These are phyloP conservation scores for Thielaviopsis ethacetica DNA, from an alignment of 2,329 filamentous ascomycete species.

Conservation along the genomic window DNA sequence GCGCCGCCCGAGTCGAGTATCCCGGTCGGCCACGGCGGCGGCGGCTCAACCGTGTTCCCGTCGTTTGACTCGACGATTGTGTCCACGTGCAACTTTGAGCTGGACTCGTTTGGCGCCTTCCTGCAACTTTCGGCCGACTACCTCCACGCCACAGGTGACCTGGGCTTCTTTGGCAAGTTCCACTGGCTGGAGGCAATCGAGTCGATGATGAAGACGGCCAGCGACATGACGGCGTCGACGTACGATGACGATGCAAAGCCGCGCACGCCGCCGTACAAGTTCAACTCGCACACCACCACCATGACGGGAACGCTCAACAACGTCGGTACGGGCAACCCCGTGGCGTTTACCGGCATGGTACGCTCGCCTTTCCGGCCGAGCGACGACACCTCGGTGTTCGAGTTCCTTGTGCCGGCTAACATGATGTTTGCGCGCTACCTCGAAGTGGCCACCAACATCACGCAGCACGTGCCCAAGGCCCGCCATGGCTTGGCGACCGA, in stretches of 20 bases:
- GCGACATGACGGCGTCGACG: conserved; percentile 56
- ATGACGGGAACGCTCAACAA: conserved; percentile 17
- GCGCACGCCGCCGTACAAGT: conserved; percentile 50
- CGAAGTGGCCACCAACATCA: conserved; percentile 27
- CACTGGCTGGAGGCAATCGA: conserved; percentile 59
- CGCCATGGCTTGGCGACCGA: conserved; percentile 31
- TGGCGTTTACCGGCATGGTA: conserved; percentile 62
- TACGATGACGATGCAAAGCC: conserved; percentile 46
- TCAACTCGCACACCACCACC: conserved; percentile 50
- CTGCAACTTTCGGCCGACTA: conserved; percentile 69
- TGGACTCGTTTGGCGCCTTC: conserved; percentile 77
- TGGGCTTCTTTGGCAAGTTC: conserved; percentile 50
- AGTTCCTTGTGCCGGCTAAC: conserved; percentile 80
- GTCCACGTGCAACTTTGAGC: conserved; percentile 83
- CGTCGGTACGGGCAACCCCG: conserved; percentile 58
- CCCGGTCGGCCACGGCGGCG: conserved; percentile 20
- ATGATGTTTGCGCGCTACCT: conserved; percentile 63
- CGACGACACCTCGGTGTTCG: conserved; percentile 72
- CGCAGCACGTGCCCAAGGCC: conserved; percentile 36
- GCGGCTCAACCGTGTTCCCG: conserved; percentile 12
- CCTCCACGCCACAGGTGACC: conserved; percentile 51
- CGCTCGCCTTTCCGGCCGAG: conserved; percentile 80
- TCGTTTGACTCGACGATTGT: conserved; percentile 23
- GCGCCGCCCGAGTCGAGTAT: conserved; percentile 63
- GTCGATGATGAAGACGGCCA: conserved; percentile 50